A percentile compares a stretch with the other conserved stretches of the same genome.
phyloP scores from a whole-genome alignment of 2,329 filamentous ascomycete species.

The Metarhizium anisopliae region DNA sequence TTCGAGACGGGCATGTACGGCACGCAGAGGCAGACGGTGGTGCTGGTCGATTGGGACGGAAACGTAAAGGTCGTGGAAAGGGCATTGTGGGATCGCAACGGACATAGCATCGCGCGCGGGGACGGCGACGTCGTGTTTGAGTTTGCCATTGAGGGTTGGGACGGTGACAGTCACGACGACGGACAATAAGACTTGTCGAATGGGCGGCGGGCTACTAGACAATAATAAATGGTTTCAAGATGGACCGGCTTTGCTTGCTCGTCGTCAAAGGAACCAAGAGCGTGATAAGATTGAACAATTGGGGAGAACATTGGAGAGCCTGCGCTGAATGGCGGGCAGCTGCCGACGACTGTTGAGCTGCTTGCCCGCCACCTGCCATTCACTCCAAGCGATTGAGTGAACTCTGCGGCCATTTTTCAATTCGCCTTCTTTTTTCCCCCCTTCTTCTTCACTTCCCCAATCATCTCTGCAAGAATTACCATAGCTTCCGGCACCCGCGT shows the following conservation, averaged over 20 bases:
- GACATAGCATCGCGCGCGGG: slow-evolving; percentile 43
- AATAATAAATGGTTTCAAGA: neutral
- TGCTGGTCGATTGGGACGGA: slow-evolving; percentile 55
- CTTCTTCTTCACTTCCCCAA: neutral
- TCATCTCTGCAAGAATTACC: neutral
- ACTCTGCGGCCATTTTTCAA: neutral
- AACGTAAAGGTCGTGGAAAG: slow-evolving; percentile 52
- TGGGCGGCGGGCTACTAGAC: neutral
- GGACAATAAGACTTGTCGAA: neutral
- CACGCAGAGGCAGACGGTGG: slow-evolving; percentile 54
- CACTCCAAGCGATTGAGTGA: neutral
- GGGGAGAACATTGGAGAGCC: too few species aligned
- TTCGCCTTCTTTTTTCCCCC: neutral
- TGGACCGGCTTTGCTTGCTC: neutral
- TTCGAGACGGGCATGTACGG: slow-evolving; percentile 55
- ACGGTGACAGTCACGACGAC: neutral
- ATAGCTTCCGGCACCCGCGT: neutral
- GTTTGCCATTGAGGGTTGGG: slow-evolving; percentile 49
- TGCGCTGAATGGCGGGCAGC: neutral
- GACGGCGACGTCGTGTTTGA: slow-evolving; percentile 46
- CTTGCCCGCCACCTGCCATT: neutral
- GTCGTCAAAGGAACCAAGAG: neutral
- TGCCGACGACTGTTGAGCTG: neutral
- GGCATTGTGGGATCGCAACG: slow-evolving; percentile 49
- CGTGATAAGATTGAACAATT: too few species aligned